Percentiles rank a stretch among this genome's conserved stretches.
These are phyloP conservation scores for Salinomyces thailandicus DNA, from an alignment of 2,329 filamentous ascomycete species.

Conservation along the genomic window DNA sequence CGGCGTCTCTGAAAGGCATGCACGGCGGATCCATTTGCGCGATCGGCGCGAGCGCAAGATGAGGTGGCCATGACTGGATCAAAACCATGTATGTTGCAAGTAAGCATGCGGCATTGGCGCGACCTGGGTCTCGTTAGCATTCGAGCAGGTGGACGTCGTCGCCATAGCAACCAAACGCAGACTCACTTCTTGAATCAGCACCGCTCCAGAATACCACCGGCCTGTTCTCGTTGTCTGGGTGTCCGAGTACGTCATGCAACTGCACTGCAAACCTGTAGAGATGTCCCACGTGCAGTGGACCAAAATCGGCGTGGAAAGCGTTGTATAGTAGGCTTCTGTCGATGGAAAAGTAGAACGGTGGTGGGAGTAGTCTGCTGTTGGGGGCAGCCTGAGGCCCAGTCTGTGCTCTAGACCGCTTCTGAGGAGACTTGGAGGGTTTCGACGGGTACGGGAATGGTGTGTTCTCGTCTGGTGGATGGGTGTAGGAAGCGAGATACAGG, in stretches of 20 bases:
- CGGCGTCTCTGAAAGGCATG: slow-evolving; percentile 97
- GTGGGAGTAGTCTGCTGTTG: slow-evolving; percentile 34
- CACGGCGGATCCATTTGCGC: slow-evolving; percentile 92
- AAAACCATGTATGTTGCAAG: slow-evolving; percentile 98
- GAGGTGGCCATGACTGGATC: slow-evolving; percentile 94
- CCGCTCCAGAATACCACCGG: slow-evolving; percentile 95
- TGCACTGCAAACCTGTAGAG: slow-evolving; percentile 92
- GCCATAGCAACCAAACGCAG: background rate
- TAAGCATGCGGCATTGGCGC: slow-evolving; percentile 88
- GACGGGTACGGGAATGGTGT: slow-evolving; percentile 77
- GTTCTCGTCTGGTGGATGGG: slow-evolving; percentile 65
- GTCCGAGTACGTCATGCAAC: slow-evolving; percentile 88
- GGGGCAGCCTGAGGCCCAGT: slow-evolving; percentile 44
- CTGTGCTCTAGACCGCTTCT: slow-evolving; percentile 60
- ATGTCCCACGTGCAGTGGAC: slow-evolving; percentile 92
- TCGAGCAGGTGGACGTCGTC: background rate
- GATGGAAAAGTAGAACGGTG: slow-evolving; percentile 89
- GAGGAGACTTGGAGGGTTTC: slow-evolving; percentile 52
- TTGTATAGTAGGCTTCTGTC: slow-evolving; percentile 83
- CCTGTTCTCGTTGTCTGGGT: slow-evolving; percentile 78
- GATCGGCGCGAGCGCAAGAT: slow-evolving; percentile 88
- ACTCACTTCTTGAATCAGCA: slow-evolving; percentile 78
- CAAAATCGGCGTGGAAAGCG: slow-evolving; percentile 96
- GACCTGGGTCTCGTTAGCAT: slow-evolving; percentile 44
- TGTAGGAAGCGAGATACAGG: slow-evolving; percentile 87